Base-by-base conservation (phyloP, 495 filamentous ascomycete species). In the Penicillium cosmopolitanum region DNA sequence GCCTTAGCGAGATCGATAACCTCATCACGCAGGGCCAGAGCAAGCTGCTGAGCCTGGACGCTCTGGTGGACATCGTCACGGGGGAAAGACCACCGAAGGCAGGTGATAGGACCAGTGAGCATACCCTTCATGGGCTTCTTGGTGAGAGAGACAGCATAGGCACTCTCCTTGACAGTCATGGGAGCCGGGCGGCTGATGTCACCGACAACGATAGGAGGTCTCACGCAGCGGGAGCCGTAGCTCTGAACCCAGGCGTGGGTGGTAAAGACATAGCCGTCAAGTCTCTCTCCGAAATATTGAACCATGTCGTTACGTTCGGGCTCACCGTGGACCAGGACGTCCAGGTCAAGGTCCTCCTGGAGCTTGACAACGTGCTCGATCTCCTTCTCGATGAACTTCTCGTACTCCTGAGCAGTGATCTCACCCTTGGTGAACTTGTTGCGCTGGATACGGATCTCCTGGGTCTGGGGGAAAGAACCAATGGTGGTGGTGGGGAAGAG, bases 241-340 rank as follows among this genome's bases (percentile, higher is more conserved):
- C 84, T 89, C 85, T 98, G 95, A 46, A 98, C 95, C 95, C 95
- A 98, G 66, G 89, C 95, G 80, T 97, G 90, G 73, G 93, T 98
- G 73, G 95, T 98, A 86, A 98, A 98, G 70, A 92, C 92, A 78
- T 98, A 98, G 73, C 95, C 95, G 62, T 92, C 87, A 47, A 98
- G 85, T 64, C 93, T 88, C 86, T 98, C 95, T 76, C 95, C 95
- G 71, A 98, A 98, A 87, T 97, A 98, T 79, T 98, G 95, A 42
- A 98, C 95, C 95, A 98, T 98, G 87, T 98, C 95, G 80, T 98
- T 98, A 77, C 95, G 92, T 85, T 98, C 95, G 51, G 95, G 94
- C 84, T 98, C 95, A 71, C 95, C 95, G 82, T 98, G 95, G 60
- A 98, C 95, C 71, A 90, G 89, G 70, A 98, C 96, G 69, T 98